Conservation (phyloP, 352 stramenopile species). For the Globisporangium nodosum region DNA sequence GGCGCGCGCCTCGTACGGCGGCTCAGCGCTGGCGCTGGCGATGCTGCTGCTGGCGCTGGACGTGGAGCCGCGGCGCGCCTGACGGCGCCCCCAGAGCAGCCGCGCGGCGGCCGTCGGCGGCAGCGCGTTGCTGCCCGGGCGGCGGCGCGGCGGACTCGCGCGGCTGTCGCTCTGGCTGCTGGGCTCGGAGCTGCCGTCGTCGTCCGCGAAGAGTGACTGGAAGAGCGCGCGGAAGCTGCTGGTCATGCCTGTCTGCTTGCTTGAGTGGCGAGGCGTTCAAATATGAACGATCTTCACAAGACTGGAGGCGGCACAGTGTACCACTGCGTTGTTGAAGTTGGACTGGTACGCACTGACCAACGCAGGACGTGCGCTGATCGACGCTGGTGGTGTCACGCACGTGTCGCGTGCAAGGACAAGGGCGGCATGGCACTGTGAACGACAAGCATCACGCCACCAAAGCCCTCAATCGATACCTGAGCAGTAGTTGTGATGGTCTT, state of each 20-base stretch:
- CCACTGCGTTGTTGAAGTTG: no score
- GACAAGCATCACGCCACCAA: no score
- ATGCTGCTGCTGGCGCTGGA: background rate
- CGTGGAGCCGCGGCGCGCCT: constrained; percentile 1
- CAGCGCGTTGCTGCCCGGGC: constrained; percentile 5
- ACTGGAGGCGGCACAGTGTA: no score
- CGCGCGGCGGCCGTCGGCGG: constrained; percentile 1
- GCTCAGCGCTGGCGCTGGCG: constrained; percentile 7
- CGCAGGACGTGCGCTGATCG: no score
- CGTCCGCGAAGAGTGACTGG: constrained; percentile 11
- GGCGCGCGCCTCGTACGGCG: constrained; percentile 33
- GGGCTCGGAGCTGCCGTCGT: background rate
- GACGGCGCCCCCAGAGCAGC: background rate
- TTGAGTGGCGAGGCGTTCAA: no score
- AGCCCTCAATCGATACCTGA: no score
- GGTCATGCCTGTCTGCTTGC: background rate
- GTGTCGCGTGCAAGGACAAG: no score
- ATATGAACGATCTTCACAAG: no score
- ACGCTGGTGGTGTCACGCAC: no score
- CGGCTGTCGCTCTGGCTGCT: background rate
- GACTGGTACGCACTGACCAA: no score
- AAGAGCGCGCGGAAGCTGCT: constrained; percentile 12
- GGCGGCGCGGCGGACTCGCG: constrained; percentile 7
- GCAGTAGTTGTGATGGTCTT: no score
- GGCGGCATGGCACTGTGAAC: no score